Conservation (phyloP, 495 filamentous ascomycete genomes). For the Aspergillus saccharolyticus region DNA sequence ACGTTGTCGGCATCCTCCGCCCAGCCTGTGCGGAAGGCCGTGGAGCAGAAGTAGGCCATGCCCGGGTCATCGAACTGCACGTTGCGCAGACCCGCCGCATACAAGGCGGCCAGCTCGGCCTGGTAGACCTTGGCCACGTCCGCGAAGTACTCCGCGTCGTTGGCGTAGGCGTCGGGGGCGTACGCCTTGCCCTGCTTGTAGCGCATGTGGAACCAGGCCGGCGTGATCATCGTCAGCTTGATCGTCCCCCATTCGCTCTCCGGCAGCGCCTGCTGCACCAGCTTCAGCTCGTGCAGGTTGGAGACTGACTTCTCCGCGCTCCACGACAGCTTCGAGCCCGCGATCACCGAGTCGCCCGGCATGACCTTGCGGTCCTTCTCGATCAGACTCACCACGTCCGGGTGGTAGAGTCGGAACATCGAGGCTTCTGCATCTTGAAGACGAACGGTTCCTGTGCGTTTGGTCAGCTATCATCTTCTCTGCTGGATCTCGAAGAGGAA, state of each 20-base stretch:
- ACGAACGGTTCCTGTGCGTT: neutral
- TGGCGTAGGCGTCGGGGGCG: constrained; percentile 50
- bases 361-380: constrained; percentile 1
- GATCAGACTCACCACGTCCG: neutral
- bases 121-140: constrained; percentile 58
- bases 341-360: constrained; percentile 1
- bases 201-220: constrained; percentile 64
- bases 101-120: constrained; percentile 55
- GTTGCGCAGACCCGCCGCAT: constrained; percentile 57
- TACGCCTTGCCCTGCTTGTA: constrained; percentile 55
- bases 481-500: no score
- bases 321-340: neutral
- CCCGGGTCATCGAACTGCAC: constrained; percentile 65
- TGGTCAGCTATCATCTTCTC: neutral
- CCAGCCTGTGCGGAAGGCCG: constrained; percentile 57
- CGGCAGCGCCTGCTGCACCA: constrained; percentile 27
- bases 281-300: constrained; percentile 1
- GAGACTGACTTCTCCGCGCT: neutral
- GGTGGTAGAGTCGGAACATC: constrained; percentile 1
- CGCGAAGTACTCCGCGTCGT: constrained; percentile 55
- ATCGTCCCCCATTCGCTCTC: constrained; percentile 46
- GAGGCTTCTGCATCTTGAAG: neutral
- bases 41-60: constrained; percentile 61
- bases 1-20: constrained; percentile 53
- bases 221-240: constrained; percentile 60